Evolutionary conservation across 306 rosid genomes (phyloP), one percentile per base, ranked within the genome.

Genomic region (Mimosa pudica): DNA sequence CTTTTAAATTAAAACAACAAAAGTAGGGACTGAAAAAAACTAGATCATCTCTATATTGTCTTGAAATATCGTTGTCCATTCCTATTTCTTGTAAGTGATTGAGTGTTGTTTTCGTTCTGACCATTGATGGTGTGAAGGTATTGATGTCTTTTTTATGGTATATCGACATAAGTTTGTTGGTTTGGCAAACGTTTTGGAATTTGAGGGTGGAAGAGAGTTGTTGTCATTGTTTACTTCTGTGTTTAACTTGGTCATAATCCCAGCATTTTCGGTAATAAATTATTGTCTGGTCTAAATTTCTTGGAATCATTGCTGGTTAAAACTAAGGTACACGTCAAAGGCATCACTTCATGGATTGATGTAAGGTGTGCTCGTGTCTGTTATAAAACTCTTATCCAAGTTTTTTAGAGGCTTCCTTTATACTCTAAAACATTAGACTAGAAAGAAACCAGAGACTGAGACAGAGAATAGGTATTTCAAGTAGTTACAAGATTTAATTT

Each of bases 191-290:
- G 58, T 73, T 74, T 70, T 86, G 85, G 13, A 58, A 70, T 60
- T 70, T 79, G 38, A 9, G 32, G 45, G 55, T 41, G 47, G 61
- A 71, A 80, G 68, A 20, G 76, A 72, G 61, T 80, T 64, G 62
- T 41, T 17, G 62, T 73, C 61, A 45, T 72, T 80, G 76, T 48
- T 84, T 82, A 71, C 84, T 18, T 57, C 71, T 24, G 58, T 73
- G 72, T 77, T 54, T 14, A 47, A 60, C 8, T 79, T 80, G 2
- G 68, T 55, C 10, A 74, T 41, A 74, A 12, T 55, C 64, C 11
- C 14, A 4, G 67, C 68, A 55, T 17, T 41, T 55, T 74, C n/a
- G 0, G 13, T 51, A 64, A 61, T 61, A 52, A 79, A 18, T 35
- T 75, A 8, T 12, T 75, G 65, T 51, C 44, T 69, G 61, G 73